Conservation (phyloP, 768 basidiomycete species). For the Multifurca ochricompacta region DNA sequence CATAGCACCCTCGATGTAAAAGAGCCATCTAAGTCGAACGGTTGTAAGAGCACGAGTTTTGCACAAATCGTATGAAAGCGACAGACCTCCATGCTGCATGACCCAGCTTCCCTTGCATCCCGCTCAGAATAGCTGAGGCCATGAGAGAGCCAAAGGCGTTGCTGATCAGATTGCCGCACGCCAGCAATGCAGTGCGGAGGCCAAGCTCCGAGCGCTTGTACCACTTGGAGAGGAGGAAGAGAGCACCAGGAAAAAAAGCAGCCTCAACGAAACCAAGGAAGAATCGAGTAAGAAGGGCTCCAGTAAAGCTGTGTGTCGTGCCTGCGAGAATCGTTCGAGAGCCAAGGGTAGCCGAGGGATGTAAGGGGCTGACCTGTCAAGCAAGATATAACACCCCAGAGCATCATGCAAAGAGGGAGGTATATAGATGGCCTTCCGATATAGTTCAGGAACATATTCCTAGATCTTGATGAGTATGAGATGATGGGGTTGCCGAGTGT, state of each 20-base stretch:
- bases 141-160: constrained; percentile 80
- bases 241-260: constrained; percentile 62
- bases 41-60: not conserved
- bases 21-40: constrained; percentile 49
- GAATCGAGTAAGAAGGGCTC: constrained; percentile 62
- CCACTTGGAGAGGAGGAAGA: constrained; percentile 62
- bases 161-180: constrained; percentile 65
- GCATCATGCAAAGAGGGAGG: constrained; percentile 55
- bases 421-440: constrained; percentile 65
- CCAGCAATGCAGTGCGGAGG: constrained; percentile 56
- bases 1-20: constrained; percentile 57
- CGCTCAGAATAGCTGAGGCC: constrained; percentile 64
- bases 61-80: constrained; percentile 8
- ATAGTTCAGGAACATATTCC: constrained; percentile 63
- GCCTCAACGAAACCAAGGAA: constrained; percentile 57
- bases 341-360: not conserved
- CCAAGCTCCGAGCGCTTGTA: constrained; percentile 69
- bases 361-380: constrained; percentile 31
- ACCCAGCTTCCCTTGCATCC: constrained; percentile 63
- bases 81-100: constrained; percentile 64
- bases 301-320: constrained; percentile 36
- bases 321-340: constrained; percentile 9
- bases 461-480: constrained; percentile 23
- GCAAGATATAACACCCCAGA: constrained; percentile 54
- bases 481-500: constrained; percentile 2